Evolutionary conservation across 2,329 filamentous ascomycete species (phyloP).

Genomic region (Colletotrichum cordylinicola): DNA sequence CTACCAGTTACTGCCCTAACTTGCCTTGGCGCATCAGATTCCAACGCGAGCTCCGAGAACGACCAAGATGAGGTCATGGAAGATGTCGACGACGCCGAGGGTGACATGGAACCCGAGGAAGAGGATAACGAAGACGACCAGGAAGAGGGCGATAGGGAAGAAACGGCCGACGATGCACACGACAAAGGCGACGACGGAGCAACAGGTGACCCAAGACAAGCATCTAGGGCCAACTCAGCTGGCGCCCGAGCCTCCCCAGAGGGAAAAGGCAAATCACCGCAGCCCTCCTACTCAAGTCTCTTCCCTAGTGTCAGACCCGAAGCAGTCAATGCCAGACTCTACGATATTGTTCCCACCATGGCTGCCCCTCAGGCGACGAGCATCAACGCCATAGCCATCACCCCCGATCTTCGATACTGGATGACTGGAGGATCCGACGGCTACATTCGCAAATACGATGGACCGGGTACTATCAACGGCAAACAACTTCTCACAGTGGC

Average conservation of each 20-base stretch:
- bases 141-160: constrained; percentile 42
- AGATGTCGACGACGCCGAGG: constrained; percentile 43
- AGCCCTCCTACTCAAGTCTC: constrained; percentile 12
- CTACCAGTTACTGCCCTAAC: neutral
- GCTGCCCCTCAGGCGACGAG: constrained; percentile 95
- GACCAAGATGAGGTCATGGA: constrained; percentile 64
- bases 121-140: constrained; percentile 38
- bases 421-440: constrained; percentile 94
- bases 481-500: constrained; percentile 94
- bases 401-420: constrained; percentile 93
- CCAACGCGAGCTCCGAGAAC: constrained; percentile 52
- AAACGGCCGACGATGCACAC: constrained; percentile 34
- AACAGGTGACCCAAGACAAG: constrained; percentile 39
- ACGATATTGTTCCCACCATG: constrained; percentile 97
- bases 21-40: constrained; percentile 25
- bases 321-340: constrained; percentile 78
- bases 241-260: constrained; percentile 12
- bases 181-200: constrained; percentile 37
- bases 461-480: constrained; percentile 91
- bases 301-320: constrained; percentile 69
- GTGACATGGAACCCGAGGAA: constrained; percentile 37
- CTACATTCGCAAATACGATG: constrained; percentile 97
- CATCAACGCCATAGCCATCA: constrained; percentile 90
- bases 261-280: neutral
- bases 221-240: constrained; percentile 30